Evolutionary conservation across 2,329 filamentous ascomycete genomes (phyloP).

Genomic region (Aspergillus unguis): DNA sequence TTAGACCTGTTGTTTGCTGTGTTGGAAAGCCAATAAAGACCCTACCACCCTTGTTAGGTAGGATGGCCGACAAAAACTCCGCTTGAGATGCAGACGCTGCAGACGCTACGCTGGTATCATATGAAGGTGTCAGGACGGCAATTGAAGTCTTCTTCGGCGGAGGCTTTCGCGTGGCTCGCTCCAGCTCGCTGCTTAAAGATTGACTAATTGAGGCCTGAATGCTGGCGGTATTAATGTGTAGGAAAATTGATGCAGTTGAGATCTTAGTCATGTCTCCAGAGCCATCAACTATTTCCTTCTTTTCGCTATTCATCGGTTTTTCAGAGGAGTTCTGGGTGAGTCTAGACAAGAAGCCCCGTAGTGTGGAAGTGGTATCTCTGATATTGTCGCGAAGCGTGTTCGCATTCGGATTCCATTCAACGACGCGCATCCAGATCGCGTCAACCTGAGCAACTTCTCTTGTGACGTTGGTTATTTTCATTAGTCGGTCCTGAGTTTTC

Average conservation of each 20-base stretch:
- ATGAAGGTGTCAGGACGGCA: conserved; percentile 85
- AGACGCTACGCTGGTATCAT: conserved; percentile 72
- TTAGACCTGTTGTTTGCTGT: conserved; percentile 90
- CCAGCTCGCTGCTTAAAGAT: conserved; percentile 77
- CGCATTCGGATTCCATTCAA: conserved; percentile 73
- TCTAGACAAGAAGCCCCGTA: conserved; percentile 76
- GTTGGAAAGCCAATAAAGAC: conserved; percentile 98
- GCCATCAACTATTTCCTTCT: conserved; percentile 59
- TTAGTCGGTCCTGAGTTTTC: conserved; percentile 78
- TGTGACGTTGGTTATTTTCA: conserved; percentile 78
- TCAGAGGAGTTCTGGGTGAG: conserved; percentile 58
- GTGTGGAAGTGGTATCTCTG: conserved; percentile 53
- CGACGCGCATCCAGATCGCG: conserved; percentile 79
- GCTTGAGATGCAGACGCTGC: conserved; percentile 48
- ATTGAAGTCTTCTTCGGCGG: conserved; percentile 84
- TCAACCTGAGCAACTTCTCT: conserved; percentile 89
- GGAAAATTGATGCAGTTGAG: conserved; percentile 76
- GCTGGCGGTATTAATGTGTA: conserved; percentile 80
- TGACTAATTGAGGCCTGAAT: conserved; percentile 72
- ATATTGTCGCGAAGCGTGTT: conserved; percentile 38
- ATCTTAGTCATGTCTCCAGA: conserved; percentile 68
- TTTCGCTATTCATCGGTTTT: conserved; percentile 42
- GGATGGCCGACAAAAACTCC: conserved; percentile 84
- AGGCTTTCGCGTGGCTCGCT: conserved; percentile 94
- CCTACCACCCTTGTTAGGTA: conserved; percentile 83